phyloP scores from a whole-genome alignment of 768 basidiomycete genomes.

The Psilocybe cyanescens region DNA sequence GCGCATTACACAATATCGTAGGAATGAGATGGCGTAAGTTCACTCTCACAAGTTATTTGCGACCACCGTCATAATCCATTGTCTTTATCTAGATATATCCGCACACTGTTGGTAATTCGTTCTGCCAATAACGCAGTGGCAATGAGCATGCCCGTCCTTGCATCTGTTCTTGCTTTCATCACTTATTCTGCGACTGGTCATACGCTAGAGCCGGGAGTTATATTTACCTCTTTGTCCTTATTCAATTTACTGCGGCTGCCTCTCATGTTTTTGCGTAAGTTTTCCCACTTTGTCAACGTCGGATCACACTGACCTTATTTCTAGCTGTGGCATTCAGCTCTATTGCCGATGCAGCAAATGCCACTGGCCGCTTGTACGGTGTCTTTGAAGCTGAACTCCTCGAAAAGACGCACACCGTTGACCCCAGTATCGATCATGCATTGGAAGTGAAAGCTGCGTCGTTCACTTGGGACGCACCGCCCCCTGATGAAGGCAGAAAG shows the following conservation, averaged over 20 bases:
- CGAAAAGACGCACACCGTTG: slow-evolving; percentile 57
- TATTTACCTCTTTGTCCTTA: slow-evolving; percentile 85
- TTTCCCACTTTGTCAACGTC: slow-evolving; percentile 6
- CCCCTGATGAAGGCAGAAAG: slow-evolving; percentile 47
- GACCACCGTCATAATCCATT: neutral
- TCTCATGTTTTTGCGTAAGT: slow-evolving; percentile 70
- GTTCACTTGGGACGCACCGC: slow-evolving; percentile 88
- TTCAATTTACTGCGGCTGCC: slow-evolving; percentile 86
- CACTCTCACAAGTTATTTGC: neutral
- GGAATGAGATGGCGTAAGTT: slow-evolving; percentile 68
- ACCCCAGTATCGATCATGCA: slow-evolving; percentile 62
- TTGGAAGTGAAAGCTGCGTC: slow-evolving; percentile 68
- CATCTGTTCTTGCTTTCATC: slow-evolving; percentile 77
- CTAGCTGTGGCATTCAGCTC: slow-evolving; percentile 73
- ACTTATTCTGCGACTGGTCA: slow-evolving; percentile 80
- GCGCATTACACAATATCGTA: slow-evolving; percentile 70
- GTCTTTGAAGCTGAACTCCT: slow-evolving; percentile 87
- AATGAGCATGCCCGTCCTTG: slow-evolving; percentile 74
- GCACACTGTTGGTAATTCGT: slow-evolving; percentile 67
- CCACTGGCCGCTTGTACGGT: slow-evolving; percentile 71
- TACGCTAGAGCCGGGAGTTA: slow-evolving; percentile 62
- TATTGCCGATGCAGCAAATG: slow-evolving; percentile 86
- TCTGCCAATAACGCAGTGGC: slow-evolving; percentile 71
- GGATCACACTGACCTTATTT: slow-evolving; percentile 3
- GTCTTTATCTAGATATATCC: slow-evolving; percentile 52